phyloP scores from a whole-genome alignment of 192 early-diverging fungal species.

The Globomyces pollinis-pini region DNA sequence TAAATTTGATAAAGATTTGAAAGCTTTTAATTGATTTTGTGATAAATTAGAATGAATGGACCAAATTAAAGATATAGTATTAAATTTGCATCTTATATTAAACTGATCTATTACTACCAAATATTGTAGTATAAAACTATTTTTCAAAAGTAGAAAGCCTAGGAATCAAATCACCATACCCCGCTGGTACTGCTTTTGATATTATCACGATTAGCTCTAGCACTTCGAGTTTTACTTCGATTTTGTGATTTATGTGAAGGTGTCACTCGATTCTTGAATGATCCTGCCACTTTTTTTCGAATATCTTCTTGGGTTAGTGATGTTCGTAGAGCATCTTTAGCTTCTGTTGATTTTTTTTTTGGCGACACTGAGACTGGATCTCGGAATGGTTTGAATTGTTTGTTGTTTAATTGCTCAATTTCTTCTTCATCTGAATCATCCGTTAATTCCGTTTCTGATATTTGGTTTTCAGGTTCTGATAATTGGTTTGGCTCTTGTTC shows the following conservation, averaged over 20 bases:
- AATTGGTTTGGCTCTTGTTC: too few relatives aligned
- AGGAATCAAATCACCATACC: too few relatives aligned
- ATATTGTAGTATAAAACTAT: too few relatives aligned
- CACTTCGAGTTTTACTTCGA: background rate
- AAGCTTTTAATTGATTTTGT: too few relatives aligned
- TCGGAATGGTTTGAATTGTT: conserved; percentile 15
- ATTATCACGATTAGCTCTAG: background rate
- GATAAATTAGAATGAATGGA: too few relatives aligned
- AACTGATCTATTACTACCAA: too few relatives aligned
- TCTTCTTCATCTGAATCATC: conserved; percentile 6
- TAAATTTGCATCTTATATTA: too few relatives aligned
- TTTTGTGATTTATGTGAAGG: conserved; percentile 1
- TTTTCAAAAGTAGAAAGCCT: too few relatives aligned
- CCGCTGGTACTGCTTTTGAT: too few relatives aligned
- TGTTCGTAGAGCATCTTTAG: background rate
- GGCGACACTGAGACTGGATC: background rate
- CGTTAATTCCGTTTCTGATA: background rate
- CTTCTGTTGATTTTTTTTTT: background rate
- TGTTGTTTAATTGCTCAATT: conserved; percentile 15
- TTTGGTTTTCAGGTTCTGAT: background rate
- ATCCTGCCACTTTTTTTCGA: background rate
- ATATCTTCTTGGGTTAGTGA: conserved; percentile 4
- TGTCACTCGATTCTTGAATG: conserved; percentile 3
- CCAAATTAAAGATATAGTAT: too few relatives aligned
- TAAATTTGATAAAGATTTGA: too few relatives aligned